phyloP scores from a whole-genome alignment of 208 protist genomes.

The Willaertia magna region DNA sequence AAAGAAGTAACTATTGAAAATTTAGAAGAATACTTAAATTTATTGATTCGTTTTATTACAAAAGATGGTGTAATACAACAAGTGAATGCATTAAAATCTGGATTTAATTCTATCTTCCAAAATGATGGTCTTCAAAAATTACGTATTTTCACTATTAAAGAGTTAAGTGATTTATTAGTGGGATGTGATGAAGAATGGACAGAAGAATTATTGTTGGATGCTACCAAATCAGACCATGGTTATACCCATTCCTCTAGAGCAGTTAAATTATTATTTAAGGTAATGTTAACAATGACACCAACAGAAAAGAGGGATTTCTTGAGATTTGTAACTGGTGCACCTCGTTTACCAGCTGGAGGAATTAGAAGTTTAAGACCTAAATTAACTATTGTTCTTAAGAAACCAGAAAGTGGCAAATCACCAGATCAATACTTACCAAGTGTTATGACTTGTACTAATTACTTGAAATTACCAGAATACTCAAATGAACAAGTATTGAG shows the following conservation, averaged over 20 bases:
- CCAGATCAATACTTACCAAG: constrained; percentile 52
- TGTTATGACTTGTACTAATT: constrained; percentile 81
- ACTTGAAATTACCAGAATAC: constrained; percentile 68
- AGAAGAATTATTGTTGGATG: not conserved
- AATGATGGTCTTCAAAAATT: not conserved
- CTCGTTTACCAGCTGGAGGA: constrained; percentile 60
- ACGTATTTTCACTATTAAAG: not conserved
- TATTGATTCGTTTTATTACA: not conserved
- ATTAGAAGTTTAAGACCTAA: constrained; percentile 50
- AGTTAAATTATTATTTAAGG: not conserved
- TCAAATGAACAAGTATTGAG: constrained; percentile 58
- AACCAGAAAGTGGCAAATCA: constrained; percentile 33
- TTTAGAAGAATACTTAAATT: not conserved
- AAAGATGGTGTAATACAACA: not conserved
- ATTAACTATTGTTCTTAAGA: constrained; percentile 74
- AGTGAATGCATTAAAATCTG: not conserved
- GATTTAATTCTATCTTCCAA: not conserved
- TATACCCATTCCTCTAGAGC: not conserved
- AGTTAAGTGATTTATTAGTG: not conserved
- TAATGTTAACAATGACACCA: constrained; percentile 29
- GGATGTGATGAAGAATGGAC: not conserved
- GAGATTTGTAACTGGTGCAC: constrained; percentile 65
- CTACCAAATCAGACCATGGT: constrained; percentile 1
- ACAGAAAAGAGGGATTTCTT: constrained; percentile 61
- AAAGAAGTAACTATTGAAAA: not conserved